phyloP scores from a whole-genome alignment of 371 early-diverging fungal species.

The Mucor mucedo region DNA sequence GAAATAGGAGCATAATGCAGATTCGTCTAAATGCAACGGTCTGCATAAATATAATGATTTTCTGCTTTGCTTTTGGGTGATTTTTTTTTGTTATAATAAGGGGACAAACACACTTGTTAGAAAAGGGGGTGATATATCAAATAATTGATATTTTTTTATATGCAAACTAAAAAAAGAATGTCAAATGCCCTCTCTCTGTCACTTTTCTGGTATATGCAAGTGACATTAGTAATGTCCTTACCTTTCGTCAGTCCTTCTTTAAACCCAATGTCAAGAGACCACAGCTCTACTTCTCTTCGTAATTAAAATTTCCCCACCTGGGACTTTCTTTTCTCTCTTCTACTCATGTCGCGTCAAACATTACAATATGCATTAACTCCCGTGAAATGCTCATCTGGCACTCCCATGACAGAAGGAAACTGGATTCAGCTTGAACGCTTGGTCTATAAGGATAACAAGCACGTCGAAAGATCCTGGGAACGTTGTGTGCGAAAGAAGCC shows the following conservation, averaged over 20 bases:
- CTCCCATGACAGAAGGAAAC: slow-evolving; percentile 41
- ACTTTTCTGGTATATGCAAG: no score
- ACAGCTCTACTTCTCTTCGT: neutral
- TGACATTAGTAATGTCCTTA: no score
- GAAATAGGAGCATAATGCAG: slow-evolving; percentile 9
- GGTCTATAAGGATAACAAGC: slow-evolving; percentile 39
- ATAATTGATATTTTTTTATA: no score
- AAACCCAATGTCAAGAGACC: no score
- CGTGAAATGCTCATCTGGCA: slow-evolving; percentile 7
- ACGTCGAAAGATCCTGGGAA: slow-evolving; percentile 46
- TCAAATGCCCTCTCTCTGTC: no score
- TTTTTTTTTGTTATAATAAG: no score
- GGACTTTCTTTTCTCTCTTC: neutral
- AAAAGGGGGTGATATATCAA: no score
- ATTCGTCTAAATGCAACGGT: slow-evolving; percentile 5
- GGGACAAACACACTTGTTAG: no score
- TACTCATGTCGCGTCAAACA: slow-evolving; percentile 4
- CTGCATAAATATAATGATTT: slow-evolving; percentile 5
- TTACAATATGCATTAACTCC: slow-evolving; percentile 3
- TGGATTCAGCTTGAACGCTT: slow-evolving; percentile 58
- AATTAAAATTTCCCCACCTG: no score
- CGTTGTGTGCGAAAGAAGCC: slow-evolving; percentile 43
- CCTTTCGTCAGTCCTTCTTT: no score
- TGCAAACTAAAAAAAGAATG: no score
- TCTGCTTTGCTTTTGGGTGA: neutral